Evolutionary conservation across 176 grass and related monocot genomes (phyloP).

Genomic region (Aegilops speltoides): DNA sequence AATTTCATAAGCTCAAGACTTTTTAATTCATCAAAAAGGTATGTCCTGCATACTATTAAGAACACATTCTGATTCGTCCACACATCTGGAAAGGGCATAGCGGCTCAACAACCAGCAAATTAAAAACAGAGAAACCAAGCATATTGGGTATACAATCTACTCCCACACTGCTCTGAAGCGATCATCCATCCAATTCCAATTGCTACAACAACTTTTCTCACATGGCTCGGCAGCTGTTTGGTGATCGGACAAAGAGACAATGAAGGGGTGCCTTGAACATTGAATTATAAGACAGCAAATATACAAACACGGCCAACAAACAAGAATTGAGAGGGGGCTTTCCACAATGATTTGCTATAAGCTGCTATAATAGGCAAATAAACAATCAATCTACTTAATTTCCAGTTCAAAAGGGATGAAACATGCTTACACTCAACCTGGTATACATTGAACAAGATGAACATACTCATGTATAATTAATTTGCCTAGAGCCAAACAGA

Average conservation of each 20-base stretch:
- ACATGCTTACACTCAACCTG: conserved; percentile 13
- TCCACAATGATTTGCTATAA: conserved; percentile 10
- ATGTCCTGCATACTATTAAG: no score
- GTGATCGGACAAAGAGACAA: conserved; percentile 12
- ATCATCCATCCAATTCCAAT: conserved; percentile 19
- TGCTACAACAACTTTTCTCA: conserved; percentile 33
- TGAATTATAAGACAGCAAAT: not conserved
- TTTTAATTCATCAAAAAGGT: no score
- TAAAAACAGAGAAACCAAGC: conserved; percentile 39
- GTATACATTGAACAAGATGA: conserved; percentile 35
- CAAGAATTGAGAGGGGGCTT: not conserved
- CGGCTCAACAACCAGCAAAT: conserved; percentile 42
- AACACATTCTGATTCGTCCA: not conserved
- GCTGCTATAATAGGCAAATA: not conserved
- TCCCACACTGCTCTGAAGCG: conserved; percentile 12
- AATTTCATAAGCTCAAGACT: no score
- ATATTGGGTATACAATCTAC: conserved; percentile 29
- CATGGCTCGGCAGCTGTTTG: conserved; percentile 40
- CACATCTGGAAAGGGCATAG: conserved; percentile 14
- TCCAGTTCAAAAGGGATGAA: conserved; percentile 20
- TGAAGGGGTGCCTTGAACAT: conserved; percentile 1
- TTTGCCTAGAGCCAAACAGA: conserved; percentile 32
- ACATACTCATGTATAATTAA: conserved; percentile 25
- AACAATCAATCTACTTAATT: conserved; percentile 14
- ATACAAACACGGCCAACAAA: not conserved